phyloP scores from a whole-genome alignment of 345 rosid species.

The Gossypium herbaceum region DNA sequence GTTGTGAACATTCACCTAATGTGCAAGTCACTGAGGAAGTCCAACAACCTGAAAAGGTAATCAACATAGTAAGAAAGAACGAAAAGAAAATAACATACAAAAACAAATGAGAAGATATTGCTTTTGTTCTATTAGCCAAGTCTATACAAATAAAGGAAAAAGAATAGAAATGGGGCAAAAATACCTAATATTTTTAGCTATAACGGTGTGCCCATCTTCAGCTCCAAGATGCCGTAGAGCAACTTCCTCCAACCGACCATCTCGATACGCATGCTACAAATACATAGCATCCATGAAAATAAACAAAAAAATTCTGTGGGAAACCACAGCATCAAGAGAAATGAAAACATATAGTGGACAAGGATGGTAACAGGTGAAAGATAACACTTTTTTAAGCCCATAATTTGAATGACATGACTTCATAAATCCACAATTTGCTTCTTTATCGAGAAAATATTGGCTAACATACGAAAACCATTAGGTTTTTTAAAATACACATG shows the following conservation, averaged over 20 bases:
- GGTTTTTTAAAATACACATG: not conserved
- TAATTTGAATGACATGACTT: not conserved
- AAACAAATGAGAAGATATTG: not conserved
- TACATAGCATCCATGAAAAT: constrained; percentile 12
- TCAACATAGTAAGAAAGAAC: not conserved
- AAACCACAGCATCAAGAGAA: not conserved
- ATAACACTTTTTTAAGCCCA: not conserved
- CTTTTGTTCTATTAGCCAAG: not conserved
- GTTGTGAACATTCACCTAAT: constrained; percentile 9
- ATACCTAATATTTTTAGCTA: constrained; percentile 49
- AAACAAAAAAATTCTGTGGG: not conserved
- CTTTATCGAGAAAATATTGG: not conserved
- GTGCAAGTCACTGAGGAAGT: constrained; percentile 17
- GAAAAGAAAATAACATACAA: not conserved
- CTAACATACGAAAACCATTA: not conserved
- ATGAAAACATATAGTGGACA: not conserved
- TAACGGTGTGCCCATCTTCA: constrained; percentile 60
- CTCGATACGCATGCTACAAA: constrained; percentile 71
- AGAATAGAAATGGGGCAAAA: not conserved
- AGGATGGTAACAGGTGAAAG: not conserved
- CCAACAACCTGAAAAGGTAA: constrained; percentile 16
- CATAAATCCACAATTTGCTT: not conserved
- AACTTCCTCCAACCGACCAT: constrained; percentile 75
- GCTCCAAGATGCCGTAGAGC: constrained; percentile 68
- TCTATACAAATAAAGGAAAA: not conserved